phyloP scores from a whole-genome alignment of 2,329 filamentous ascomycete genomes.

The Cladosporium sp. region DNA sequence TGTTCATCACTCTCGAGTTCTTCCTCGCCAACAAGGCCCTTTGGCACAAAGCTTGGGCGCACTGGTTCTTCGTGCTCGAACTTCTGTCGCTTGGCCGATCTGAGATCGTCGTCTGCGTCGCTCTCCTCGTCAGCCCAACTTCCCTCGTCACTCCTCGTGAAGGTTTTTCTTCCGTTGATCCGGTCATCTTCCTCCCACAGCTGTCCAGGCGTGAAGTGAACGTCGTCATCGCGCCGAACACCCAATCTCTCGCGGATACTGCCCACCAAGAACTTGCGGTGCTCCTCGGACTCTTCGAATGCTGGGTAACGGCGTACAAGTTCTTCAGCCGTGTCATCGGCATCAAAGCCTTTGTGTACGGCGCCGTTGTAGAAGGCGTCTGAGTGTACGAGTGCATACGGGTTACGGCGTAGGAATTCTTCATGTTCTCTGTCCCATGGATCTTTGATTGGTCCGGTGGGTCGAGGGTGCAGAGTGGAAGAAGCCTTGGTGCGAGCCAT shows the following conservation, averaged over 20 bases:
- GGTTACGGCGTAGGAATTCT: neutral
- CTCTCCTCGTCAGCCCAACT: neutral
- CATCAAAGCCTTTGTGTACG: neutral
- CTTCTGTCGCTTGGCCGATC: no score
- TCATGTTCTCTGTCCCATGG: conserved; percentile 4
- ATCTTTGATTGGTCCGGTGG: neutral
- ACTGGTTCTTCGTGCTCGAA: neutral
- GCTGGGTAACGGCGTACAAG: neutral
- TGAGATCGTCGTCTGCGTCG: neutral
- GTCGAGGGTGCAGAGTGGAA: neutral
- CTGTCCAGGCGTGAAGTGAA: neutral
- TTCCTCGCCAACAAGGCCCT: no score
- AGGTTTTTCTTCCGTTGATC: neutral
- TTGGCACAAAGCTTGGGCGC: neutral
- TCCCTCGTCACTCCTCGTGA: neutral
- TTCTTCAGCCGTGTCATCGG: neutral
- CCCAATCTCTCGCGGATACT: neutral
- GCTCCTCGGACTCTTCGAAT: neutral
- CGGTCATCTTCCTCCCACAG: conserved; percentile 2
- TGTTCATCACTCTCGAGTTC: no score
- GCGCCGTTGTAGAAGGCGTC: neutral
- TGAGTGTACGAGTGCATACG: neutral
- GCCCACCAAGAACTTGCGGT: neutral
- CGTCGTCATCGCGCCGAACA: neutral
- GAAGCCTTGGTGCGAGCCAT: neutral